Evolutionary conservation across 2,329 filamentous ascomycete genomes (phyloP), one percentile per base, ranked within the genome.

Genomic region (Aspergillus sp.): DNA sequence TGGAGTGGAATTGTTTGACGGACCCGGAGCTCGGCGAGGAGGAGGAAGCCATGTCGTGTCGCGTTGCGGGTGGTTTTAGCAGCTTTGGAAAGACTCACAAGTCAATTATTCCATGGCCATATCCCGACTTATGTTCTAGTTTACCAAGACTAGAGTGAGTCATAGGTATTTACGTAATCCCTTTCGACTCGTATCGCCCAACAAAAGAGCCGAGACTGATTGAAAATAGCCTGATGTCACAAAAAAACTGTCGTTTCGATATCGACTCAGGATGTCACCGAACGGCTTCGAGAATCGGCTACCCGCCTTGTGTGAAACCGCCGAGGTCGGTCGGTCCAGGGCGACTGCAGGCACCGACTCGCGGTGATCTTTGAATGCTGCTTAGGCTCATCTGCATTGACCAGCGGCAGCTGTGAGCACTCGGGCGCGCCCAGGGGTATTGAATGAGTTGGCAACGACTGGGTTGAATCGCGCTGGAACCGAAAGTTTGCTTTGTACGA

Each of bases 361-460:
- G 56, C 54, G n/a, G 64, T 41, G 30, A 64, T 51, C 56, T 66
- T 70, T 13, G 64, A 54, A 17, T 64, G 58, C 22, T 62, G 53
- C 43, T 66, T 69, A 56, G 74, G 74, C 59, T 80, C 77, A 49
- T 80, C 77, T 28, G 69, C 69, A 19, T 71, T 68, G 55, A 75
- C 69, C 17, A 73, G 62, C 57, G 77, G 72, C 57, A 73, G 69
- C 45, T 70, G 71, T 45, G 74, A 70, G 52, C 72, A 71, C 47
- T 70, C 72, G 8, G 76, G 72, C 3, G 72, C 62, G 51, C 71
- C 72, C 28, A 73, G 50, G 3, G 71, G 66, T 19, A 72, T 72
- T 4, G 66, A 69, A 41, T 64, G 55, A 57, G 68, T 34, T 57
- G 64, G 52, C 61, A 67, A 41, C 60, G 69, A 59, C 56, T 72